Conservation (phyloP, 495 filamentous ascomycete genomes). For the Cryomyces antarcticus region DNA sequence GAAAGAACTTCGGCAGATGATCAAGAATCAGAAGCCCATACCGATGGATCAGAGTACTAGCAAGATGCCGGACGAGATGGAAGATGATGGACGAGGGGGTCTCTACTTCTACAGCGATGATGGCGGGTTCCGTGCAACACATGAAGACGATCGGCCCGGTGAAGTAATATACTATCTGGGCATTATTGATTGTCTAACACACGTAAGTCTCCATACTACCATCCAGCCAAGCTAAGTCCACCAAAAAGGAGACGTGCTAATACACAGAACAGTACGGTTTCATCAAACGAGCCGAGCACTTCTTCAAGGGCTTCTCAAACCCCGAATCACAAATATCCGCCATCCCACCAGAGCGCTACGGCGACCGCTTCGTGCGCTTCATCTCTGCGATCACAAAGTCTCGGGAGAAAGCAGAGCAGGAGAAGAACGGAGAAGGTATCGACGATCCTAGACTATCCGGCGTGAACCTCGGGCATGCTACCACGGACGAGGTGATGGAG, state of each 20-base stretch:
- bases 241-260: constrained; percentile 12
- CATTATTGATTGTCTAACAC: constrained; percentile 93
- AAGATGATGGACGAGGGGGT: constrained; percentile 44
- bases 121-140: constrained; percentile 81
- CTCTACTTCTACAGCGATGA: constrained; percentile 81
- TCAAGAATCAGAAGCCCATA: constrained; percentile 80
- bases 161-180: constrained; percentile 96
- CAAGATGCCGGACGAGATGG: constrained; percentile 76
- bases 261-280: constrained; percentile 47
- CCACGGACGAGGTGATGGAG: constrained; percentile 30
- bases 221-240: too few relatives aligned
- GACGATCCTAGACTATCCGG: constrained; percentile 14
- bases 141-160: constrained; percentile 64
- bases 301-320: constrained; percentile 76
- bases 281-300: constrained; percentile 74
- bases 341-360: constrained; percentile 78
- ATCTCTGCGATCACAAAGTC: constrained; percentile 81
- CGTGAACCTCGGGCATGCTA: constrained; percentile 24
- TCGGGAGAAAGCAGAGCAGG: constrained; percentile 49
- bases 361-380: constrained; percentile 85
- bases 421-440: constrained; percentile 19
- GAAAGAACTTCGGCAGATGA: constrained; percentile 72
- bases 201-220: constrained; percentile 36
- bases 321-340: constrained; percentile 76
- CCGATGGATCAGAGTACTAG: constrained; percentile 64